phyloP scores from a whole-genome alignment of 768 basidiomycete species.

The Lactarius pseudohatsudake region DNA sequence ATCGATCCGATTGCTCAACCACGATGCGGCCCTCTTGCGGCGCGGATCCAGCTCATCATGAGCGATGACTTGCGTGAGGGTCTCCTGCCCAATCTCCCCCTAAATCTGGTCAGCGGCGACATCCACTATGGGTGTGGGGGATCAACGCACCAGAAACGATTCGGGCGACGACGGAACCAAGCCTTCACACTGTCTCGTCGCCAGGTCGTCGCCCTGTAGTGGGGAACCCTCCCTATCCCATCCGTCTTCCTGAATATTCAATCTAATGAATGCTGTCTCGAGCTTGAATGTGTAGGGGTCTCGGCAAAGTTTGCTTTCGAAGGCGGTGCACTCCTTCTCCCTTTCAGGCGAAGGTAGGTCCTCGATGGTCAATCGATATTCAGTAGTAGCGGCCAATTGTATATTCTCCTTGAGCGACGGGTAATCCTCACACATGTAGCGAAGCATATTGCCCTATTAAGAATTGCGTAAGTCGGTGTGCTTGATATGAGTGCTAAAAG shows the following conservation, averaged over 20 bases:
- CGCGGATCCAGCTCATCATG: slow-evolving; percentile 65
- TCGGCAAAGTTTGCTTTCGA: slow-evolving; percentile 53
- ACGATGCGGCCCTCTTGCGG: slow-evolving; percentile 47
- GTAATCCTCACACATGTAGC: slow-evolving; percentile 52
- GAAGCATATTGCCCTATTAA: slow-evolving; percentile 62
- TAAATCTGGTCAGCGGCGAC: slow-evolving; percentile 33
- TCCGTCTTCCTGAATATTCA: slow-evolving; percentile 13
- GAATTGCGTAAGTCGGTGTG: slow-evolving; percentile 23
- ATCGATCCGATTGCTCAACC: background rate
- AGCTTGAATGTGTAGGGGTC: slow-evolving; percentile 35
- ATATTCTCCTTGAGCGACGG: slow-evolving; percentile 45
- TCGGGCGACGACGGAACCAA: slow-evolving; percentile 2
- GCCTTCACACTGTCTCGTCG: slow-evolving; percentile 2
- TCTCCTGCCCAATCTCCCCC: slow-evolving; percentile 74
- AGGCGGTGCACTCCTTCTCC: slow-evolving; percentile 44
- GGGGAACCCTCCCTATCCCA: slow-evolving; percentile 11
- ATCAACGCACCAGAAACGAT: slow-evolving; percentile 14
- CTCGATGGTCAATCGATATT: slow-evolving; percentile 52
- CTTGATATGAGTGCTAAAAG: slow-evolving; percentile 1
- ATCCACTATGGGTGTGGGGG: slow-evolving; percentile 14
- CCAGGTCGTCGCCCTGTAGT: slow-evolving; percentile 9
- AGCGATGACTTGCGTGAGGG: slow-evolving; percentile 69
- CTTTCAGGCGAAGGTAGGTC: slow-evolving; percentile 58
- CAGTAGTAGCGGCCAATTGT: slow-evolving; percentile 46
- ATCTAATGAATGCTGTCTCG: slow-evolving; percentile 2